Evolutionary conservation across 495 filamentous ascomycete genomes (phyloP).

Genomic region (Aspergillus steynii): DNA sequence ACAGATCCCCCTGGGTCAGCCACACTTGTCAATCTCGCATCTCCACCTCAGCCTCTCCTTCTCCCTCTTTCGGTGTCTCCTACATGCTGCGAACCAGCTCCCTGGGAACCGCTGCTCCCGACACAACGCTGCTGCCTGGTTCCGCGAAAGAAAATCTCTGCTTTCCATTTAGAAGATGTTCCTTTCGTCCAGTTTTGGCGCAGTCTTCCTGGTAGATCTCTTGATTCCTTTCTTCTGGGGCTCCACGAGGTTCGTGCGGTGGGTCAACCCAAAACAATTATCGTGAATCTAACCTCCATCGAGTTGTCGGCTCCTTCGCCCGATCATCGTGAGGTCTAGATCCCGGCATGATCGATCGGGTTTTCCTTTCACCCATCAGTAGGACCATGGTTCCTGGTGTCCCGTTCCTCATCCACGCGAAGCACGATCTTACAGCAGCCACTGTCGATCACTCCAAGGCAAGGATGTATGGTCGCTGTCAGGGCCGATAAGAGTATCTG

Average conservation of each 20-base stretch:
- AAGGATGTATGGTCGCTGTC: neutral
- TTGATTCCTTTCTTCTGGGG: no score
- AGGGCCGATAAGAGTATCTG: neutral
- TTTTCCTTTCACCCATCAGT: neutral
- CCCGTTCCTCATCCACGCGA: neutral
- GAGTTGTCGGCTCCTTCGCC: no score
- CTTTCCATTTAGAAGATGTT: neutral
- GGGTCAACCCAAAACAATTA: neutral
- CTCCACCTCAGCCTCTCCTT: neutral
- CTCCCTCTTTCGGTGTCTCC: no score
- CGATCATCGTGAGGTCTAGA: neutral
- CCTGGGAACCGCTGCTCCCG: no score
- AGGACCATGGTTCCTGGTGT: neutral
- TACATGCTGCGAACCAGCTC: no score
- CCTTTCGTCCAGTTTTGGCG: neutral
- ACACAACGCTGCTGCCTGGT: neutral
- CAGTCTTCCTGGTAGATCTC: neutral
- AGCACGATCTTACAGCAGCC: neutral
- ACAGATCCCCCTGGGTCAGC: neutral
- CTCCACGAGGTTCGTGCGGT: neutral
- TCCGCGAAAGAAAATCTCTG: neutral
- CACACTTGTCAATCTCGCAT: neutral
- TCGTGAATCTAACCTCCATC: neutral
- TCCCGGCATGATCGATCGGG: neutral
- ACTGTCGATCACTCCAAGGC: neutral